These are phyloP conservation scores for Asterella californica DNA, from an alignment of 225 moss, liverwort and hornwort genomes.

Conservation along the genomic window DNA sequence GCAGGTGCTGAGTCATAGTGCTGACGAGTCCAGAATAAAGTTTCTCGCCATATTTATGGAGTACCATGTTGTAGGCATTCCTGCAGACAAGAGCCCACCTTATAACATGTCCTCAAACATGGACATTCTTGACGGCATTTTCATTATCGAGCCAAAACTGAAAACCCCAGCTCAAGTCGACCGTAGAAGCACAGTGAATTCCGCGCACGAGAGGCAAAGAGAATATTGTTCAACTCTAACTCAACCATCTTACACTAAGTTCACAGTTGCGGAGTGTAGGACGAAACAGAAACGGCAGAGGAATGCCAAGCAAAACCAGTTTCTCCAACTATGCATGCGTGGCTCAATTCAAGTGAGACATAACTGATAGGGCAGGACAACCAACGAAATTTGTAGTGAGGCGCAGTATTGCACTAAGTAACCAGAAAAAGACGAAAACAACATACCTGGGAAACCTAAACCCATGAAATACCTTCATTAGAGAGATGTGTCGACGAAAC, in stretches of 20 bases:
- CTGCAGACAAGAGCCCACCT: slow-evolving; percentile 16
- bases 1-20: slow-evolving; percentile 44
- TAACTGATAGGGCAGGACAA: neutral
- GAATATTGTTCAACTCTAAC: neutral
- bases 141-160: neutral
- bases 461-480: neutral
- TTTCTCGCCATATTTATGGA: slow-evolving; percentile 48
- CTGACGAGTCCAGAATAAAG: slow-evolving; percentile 43
- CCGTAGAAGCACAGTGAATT: neutral
- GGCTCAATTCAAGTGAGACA: neutral
- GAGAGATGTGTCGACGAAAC: neutral
- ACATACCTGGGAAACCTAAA: neutral
- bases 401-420: neutral
- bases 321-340: neutral
- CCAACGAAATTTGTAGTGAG: neutral
- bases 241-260: neutral
- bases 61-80: slow-evolving; percentile 51
- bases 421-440: neutral
- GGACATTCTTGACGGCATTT: neutral
- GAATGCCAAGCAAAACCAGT: neutral
- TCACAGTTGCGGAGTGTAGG: neutral
- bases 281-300: neutral
- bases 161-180: neutral
- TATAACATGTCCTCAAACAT: neutral
- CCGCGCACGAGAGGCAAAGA: neutral